Conservation (phyloP, 441 rosid species). For the Pelargonium fulgidum region DNA sequence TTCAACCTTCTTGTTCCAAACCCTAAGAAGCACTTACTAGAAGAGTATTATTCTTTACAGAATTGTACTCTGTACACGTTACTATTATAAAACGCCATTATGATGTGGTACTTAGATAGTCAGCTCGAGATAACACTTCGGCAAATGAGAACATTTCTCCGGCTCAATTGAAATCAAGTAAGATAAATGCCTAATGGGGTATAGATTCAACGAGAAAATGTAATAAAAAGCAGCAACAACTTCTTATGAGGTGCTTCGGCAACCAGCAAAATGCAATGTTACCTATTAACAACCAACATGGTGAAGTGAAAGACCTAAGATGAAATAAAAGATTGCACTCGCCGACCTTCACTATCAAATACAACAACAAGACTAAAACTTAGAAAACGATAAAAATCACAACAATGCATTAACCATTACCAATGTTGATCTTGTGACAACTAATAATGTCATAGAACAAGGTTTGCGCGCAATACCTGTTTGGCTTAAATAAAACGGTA, state of each 20-base stretch:
- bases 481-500: slow-evolving; percentile 86
- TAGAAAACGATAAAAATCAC: not conserved
- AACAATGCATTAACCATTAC: not conserved
- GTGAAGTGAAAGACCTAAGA: not conserved
- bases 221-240: not conserved
- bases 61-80: too few species aligned
- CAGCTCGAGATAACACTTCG: too few species aligned
- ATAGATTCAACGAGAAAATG: too few species aligned
- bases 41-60: too few species aligned
- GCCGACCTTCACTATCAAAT: too few species aligned
- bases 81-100: too few species aligned
- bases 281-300: not conserved
- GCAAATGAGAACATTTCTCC: too few species aligned
- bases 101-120: too few species aligned
- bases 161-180: too few species aligned
- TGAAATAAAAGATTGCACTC: not conserved
- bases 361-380: not conserved
- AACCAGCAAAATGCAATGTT: not conserved
- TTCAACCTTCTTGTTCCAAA: too few species aligned
- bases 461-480: slow-evolving; percentile 48
- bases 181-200: too few species aligned
- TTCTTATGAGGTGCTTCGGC: not conserved
- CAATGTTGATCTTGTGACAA: not conserved
- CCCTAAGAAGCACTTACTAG: too few species aligned
- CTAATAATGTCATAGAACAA: not conserved